Percentiles rank a stretch among this genome's conserved stretches.
These are phyloP conservation scores for Neopestalotiopsis rosae DNA, from an alignment of 2,329 filamentous ascomycete species.

Conservation along the genomic window DNA sequence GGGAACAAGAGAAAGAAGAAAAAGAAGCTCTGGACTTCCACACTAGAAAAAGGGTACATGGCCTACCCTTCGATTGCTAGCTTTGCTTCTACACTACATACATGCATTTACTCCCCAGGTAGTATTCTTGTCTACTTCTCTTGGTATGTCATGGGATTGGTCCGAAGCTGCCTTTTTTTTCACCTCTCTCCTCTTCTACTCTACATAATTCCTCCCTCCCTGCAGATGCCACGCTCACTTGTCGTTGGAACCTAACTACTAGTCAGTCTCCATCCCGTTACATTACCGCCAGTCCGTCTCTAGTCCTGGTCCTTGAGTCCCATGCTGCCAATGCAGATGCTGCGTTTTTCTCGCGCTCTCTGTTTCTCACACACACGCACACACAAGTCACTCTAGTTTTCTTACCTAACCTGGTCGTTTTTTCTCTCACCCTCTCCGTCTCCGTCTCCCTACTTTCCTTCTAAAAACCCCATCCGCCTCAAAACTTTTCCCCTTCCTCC, in stretches of 20 bases:
- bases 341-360: constrained; percentile 1
- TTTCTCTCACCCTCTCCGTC: constrained; percentile 14
- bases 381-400: constrained; percentile 4
- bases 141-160: background rate
- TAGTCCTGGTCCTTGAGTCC: background rate
- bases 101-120: background rate
- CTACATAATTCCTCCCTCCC: no score
- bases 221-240: background rate
- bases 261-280: background rate
- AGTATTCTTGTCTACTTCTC: background rate
- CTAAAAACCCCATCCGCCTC: background rate
- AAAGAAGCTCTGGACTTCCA: background rate
- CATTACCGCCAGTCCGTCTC: background rate
- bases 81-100: no score
- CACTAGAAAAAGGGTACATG: background rate
- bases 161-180: background rate
- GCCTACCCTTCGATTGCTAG: background rate
- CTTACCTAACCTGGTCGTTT: constrained; percentile 13
- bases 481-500: constrained; percentile 12
- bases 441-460: constrained; percentile 17
- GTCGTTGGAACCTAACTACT: background rate
- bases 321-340: background rate
- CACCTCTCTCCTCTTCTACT: no score
- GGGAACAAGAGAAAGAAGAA: background rate
- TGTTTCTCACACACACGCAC: constrained; percentile 3